A percentile compares a stretch with the other conserved stretches of the same genome.
phyloP scores from a whole-genome alignment of 2,329 filamentous ascomycete species.

The Neonectria magnoliae region DNA sequence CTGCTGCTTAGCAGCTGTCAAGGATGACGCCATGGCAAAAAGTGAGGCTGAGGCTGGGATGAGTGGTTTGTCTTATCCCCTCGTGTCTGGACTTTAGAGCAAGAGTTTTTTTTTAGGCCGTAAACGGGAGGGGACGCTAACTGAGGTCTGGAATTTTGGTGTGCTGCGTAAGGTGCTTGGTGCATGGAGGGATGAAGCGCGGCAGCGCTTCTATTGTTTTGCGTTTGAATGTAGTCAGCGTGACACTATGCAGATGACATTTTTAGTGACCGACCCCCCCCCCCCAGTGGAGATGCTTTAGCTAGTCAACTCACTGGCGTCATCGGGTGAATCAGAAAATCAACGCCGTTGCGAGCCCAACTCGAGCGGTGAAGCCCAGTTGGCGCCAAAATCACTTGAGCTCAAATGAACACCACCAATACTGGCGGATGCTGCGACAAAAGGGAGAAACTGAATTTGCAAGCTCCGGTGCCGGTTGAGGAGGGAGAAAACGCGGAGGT shows the following conservation, averaged over 20 bases:
- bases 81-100: slow-evolving; percentile 24
- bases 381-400: background rate
- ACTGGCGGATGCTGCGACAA: background rate
- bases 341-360: slow-evolving; percentile 1
- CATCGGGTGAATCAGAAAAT: slow-evolving; percentile 24
- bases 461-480: background rate
- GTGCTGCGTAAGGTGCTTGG: background rate
- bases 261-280: slow-evolving; percentile 18
- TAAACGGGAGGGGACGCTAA: slow-evolving; percentile 12
- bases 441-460: background rate
- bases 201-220: background rate
- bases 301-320: slow-evolving; percentile 31
- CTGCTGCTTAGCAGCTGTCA: slow-evolving; percentile 78
- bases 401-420: background rate
- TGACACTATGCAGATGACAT: slow-evolving; percentile 23
- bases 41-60: slow-evolving; percentile 22
- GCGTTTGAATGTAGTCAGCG: background rate
- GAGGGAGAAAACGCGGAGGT: background rate
- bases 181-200: slow-evolving; percentile 12
- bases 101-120: slow-evolving; percentile 17
- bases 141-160: background rate
- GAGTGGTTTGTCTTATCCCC: slow-evolving; percentile 4
- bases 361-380: slow-evolving; percentile 21
- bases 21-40: slow-evolving; percentile 59
- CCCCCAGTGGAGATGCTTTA: slow-evolving; percentile 25